Evolutionary conservation across 2,329 filamentous ascomycete genomes (phyloP), one percentile per base, ranked within the genome.

Genomic region (Nemania sp.): DNA sequence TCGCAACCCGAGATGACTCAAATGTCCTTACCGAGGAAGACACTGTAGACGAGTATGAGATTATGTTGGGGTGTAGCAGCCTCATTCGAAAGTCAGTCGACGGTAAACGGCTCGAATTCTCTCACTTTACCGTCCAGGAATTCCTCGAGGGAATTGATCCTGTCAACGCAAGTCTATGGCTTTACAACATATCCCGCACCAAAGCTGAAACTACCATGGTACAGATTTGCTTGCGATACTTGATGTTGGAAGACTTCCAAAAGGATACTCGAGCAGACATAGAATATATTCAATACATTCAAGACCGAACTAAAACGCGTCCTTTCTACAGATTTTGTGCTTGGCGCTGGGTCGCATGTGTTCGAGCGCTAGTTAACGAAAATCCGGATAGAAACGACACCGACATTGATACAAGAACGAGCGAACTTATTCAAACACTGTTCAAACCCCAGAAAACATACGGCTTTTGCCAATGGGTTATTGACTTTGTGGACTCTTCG

Each of bases 41-140:
- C 13, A 35, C 59, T 10, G 49, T 71, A 6, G 59, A 64, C n/a
- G 67, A 58, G 49, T 54, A 62, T 18, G 63, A 67, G n/a, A 65
- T 71, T 8, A 64, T 53, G 49, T 38, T 43, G 10, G 20, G 29
- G n/a, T 71, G 66, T 43, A 69, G 66, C 60, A 71, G 69, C 26
- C 57, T 71, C 11, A 62, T 71, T 41, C 49, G 67, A 32, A 71
- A 62, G 24, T 60, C 59, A 2, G 20, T 22, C 3, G 59, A 71
- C 18, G 49, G 60, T 1, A 29, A 6, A 20, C 1, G 1, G 4
- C 58, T 69, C 32, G 69, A 69, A n/a, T 67, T 71, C 35, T 53
- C 69, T 10, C 69, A 71, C 38, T 69, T 55, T 43, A 67, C 69
- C 6, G 69, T 71, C 35, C 49, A 29, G 5, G 66, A 71, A 38